A percentile compares a stretch with the other conserved stretches of the same genome.
These are phyloP conservation scores for Sporisorium iseilematis-ciliati DNA, from an alignment of 1,284 basidiomycete species.

Conservation along the genomic window DNA sequence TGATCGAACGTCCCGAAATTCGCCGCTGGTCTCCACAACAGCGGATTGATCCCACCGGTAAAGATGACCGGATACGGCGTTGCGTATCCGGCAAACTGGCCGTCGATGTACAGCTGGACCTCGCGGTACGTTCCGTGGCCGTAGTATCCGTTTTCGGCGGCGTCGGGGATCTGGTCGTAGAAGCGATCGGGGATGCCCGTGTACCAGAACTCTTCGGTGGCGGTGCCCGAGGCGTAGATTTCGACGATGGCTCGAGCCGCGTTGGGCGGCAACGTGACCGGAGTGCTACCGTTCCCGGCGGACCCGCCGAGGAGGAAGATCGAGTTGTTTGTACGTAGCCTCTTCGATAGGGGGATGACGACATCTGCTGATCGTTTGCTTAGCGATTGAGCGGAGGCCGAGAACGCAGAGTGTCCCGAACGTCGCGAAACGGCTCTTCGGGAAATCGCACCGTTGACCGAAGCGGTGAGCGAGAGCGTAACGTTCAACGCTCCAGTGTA, in stretches of 20 bases:
- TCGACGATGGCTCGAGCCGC: slow-evolving; percentile 52
- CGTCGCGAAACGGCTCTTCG: neutral
- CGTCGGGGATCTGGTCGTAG: slow-evolving; percentile 73
- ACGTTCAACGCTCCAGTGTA: slow-evolving; percentile 54
- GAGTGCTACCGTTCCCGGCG: slow-evolving; percentile 30
- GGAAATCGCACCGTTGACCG: slow-evolving; percentile 6
- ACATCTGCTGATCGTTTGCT: slow-evolving; percentile 21
- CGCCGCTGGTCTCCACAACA: slow-evolving; percentile 82
- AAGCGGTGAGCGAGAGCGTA: slow-evolving; percentile 36
- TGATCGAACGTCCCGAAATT: slow-evolving; percentile 82
- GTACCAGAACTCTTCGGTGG: slow-evolving; percentile 73
- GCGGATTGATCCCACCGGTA: slow-evolving; percentile 81
- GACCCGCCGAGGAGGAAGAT: slow-evolving; percentile 38
- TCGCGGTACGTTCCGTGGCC: slow-evolving; percentile 77
- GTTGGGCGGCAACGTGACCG: slow-evolving; percentile 36
- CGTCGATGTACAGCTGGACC: slow-evolving; percentile 81
- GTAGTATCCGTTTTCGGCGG: slow-evolving; percentile 72
- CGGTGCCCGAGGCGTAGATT: slow-evolving; percentile 51
- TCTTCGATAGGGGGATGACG: slow-evolving; percentile 55
- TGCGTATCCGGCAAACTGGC: slow-evolving; percentile 78
- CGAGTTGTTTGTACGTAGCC: slow-evolving; percentile 20
- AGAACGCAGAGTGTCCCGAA: neutral
- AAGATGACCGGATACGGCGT: slow-evolving; percentile 84
- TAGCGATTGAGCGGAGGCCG: slow-evolving; percentile 9
- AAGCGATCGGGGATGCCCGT: slow-evolving; percentile 78